Conservation (phyloP, 2,329 filamentous ascomycete genomes). For the Aspergillus sclerotialis region DNA sequence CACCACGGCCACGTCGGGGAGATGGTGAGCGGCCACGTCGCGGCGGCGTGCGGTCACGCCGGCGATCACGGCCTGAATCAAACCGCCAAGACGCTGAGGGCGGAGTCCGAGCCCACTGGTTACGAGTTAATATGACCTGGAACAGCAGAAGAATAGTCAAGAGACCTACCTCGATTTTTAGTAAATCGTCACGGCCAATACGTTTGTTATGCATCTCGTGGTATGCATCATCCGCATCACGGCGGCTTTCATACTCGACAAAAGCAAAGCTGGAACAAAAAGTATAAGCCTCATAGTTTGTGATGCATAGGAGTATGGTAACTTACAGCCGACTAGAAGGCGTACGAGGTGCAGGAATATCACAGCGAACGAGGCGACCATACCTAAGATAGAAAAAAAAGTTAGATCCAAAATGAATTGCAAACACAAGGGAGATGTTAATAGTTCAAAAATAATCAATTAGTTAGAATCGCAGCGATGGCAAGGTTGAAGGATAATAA, state of each 20-base stretch:
- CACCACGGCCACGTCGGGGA: constrained; percentile 52
- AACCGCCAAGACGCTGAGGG: constrained; percentile 98
- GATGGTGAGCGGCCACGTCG: constrained; percentile 60
- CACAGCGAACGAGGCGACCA: constrained; percentile 93
- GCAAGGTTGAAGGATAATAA: no score
- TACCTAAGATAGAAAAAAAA: constrained; percentile 59
- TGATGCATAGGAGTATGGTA: constrained; percentile 17
- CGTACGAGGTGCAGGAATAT: constrained; percentile 92
- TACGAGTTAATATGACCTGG: constrained; percentile 10
- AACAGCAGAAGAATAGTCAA: constrained; percentile 1
- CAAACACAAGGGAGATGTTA: no score
- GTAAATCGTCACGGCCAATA: constrained; percentile 84
- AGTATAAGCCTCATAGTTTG: constrained; percentile 34
- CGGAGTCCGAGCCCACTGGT: constrained; percentile 95
- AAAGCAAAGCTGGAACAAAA: constrained; percentile 83
- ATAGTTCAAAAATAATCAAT: no score
- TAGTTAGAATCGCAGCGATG: no score
- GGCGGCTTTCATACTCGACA: constrained; percentile 97
- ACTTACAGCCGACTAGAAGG: constrained; percentile 93
- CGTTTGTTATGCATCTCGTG: constrained; percentile 99
- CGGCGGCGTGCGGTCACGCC: constrained; percentile 65
- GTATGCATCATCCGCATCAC: constrained; percentile 97
- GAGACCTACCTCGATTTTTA: constrained; percentile 93
- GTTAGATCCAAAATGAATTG: no score
- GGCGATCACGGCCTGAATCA: constrained; percentile 74